Evolutionary conservation across 192 early-diverging fungal genomes (phyloP).

Genomic region (Coemansia sp.): DNA sequence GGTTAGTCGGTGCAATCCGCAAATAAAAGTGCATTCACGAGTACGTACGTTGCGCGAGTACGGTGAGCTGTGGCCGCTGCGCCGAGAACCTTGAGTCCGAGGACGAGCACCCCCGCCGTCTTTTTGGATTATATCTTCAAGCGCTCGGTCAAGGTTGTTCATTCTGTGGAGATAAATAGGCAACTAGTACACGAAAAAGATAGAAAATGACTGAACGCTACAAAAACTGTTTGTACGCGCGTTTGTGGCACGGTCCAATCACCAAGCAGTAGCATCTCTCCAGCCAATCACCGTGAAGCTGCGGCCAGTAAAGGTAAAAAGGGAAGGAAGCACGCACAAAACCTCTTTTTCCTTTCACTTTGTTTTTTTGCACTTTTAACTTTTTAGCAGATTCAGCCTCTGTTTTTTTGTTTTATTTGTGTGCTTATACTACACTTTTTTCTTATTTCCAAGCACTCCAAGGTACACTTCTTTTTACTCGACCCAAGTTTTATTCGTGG

Average conservation of each 20-base stretch:
- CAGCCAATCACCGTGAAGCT: not conserved
- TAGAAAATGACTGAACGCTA: not conserved
- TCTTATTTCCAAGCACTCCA: constrained; percentile 1
- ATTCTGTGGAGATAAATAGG: constrained; percentile 12
- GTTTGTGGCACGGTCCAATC: not conserved
- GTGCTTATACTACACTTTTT: not conserved
- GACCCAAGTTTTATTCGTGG: too few relatives aligned
- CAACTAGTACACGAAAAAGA: not conserved
- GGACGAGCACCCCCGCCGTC: not conserved
- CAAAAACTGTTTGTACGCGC: constrained; percentile 1
- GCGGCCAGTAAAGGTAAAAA: not conserved
- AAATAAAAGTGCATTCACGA: not conserved
- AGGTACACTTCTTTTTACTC: constrained; percentile 5
- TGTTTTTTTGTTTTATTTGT: constrained; percentile 1
- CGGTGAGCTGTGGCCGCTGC: constrained; percentile 6
- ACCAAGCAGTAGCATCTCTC: constrained; percentile 1
- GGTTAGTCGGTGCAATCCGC: not conserved
- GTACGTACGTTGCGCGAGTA: constrained; percentile 12
- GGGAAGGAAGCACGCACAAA: not conserved
- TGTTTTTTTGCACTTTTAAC: not conserved
- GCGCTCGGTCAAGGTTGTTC: constrained; percentile 34
- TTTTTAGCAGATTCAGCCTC: not conserved
- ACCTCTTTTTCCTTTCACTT: not conserved
- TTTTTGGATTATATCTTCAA: constrained; percentile 43
- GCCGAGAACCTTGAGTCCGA: not conserved